Evolutionary conservation across 169 alveolate species (phyloP), one percentile per base, ranked within the genome.

Genomic region (Cyclospora cayetanensis): DNA sequence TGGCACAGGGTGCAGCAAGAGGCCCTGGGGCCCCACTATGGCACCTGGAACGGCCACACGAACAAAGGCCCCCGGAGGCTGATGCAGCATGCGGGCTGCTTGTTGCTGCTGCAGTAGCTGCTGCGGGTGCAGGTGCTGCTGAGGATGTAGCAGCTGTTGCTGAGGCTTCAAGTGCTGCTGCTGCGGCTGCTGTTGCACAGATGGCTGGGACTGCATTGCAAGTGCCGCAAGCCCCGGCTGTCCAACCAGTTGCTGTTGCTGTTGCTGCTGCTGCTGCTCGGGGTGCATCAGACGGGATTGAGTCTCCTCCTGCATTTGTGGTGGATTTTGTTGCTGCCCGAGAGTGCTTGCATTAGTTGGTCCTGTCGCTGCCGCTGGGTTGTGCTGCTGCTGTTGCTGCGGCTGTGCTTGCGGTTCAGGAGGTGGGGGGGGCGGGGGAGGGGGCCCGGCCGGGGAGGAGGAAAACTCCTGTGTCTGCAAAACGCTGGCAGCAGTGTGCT

Each of bases 161-260:
- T 41, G 87, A 29, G n/a, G 70, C 50, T 52, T 31, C 74, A 5
- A 66, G 68, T 76, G 86, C 53, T 74, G 83, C 86, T 76, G 88
- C 22, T 76, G 79, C 43, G 79, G 39, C n/a, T 66, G 79, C 79
- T 22, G 46, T 22, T 15, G 79, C 79, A 7, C 31, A 4, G 39
- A 5, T 22, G 79, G 79, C 9, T 25, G 79, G 46, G 5, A 43
- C 79, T 37, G 46, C 34, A 60, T 11, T 11, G 74, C 34, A 12
- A 60, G 35, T 20, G 34, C 74, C 34, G 74, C 12, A 60, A 25
- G 74, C 60, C 60, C 60, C 25, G 60, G 60, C 25, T 18, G 60
- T 5, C 22, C 34, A 12, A 9, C 35, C 12, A 60, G 74, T 12
- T 60, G 74, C 31, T 5, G 43, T 66, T 66, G 50, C 43, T 29